A percentile compares a stretch with the other conserved stretches of the same genome.
phyloP scores from a whole-genome alignment of 345 rosid genomes.

The Hevea brasiliensis region DNA sequence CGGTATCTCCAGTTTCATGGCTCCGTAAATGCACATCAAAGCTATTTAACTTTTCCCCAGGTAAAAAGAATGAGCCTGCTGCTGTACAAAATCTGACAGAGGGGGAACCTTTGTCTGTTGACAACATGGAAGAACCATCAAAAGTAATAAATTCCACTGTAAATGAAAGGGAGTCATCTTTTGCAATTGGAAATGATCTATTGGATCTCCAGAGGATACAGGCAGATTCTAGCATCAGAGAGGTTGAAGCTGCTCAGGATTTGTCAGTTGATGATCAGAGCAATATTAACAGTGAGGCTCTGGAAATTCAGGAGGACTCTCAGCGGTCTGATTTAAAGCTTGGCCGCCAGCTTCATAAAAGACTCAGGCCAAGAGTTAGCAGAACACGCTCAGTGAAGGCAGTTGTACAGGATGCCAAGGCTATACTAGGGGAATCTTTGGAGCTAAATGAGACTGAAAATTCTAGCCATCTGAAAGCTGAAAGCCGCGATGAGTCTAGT shows the following conservation, averaged over 20 bases:
- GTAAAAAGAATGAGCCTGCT: constrained; percentile 49
- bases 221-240: constrained; percentile 45
- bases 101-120: constrained; percentile 28
- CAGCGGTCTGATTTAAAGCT: constrained; percentile 47
- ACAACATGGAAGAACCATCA: constrained; percentile 38
- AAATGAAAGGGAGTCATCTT: constrained; percentile 44
- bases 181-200: constrained; percentile 41
- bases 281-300: constrained; percentile 48
- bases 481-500: constrained; percentile 55
- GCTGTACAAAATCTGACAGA: constrained; percentile 35
- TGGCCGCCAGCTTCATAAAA: constrained; percentile 45
- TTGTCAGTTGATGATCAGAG: constrained; percentile 49
- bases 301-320: constrained; percentile 49
- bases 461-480: constrained; percentile 44
- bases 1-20: constrained; percentile 66
- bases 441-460: constrained; percentile 52
- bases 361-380: constrained; percentile 52
- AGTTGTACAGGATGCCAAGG: constrained; percentile 74
- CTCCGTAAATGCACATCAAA: constrained; percentile 80
- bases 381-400: constrained; percentile 77
- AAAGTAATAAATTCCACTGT: constrained; percentile 31
- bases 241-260: constrained; percentile 43
- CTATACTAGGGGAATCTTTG: constrained; percentile 58
- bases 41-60: constrained; percentile 72
- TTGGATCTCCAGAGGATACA: constrained; percentile 46